These are phyloP conservation scores for Aegilops speltoides DNA, from an alignment of 176 grass and related monocot species.

Conservation along the genomic window DNA sequence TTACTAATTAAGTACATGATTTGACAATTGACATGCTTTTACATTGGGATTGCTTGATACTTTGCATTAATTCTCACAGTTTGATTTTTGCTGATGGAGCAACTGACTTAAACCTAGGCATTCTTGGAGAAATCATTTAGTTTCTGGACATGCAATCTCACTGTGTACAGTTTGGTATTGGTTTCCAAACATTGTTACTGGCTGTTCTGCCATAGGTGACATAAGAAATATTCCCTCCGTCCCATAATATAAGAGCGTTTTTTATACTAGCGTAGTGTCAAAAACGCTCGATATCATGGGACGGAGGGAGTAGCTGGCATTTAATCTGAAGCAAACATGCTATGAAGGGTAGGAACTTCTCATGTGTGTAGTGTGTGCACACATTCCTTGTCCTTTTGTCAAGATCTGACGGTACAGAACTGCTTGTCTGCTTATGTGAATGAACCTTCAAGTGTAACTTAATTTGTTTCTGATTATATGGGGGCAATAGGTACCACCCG, in stretches of 20 bases:
- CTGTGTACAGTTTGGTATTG: neutral
- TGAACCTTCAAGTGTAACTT: neutral
- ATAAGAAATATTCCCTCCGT: neutral
- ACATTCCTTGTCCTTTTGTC: neutral
- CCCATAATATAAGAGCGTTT: no score
- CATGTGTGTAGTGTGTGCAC: neutral
- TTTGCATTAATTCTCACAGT: neutral
- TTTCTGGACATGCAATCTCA: neutral
- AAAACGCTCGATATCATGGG: no score
- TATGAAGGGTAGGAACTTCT: neutral
- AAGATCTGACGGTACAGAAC: neutral
- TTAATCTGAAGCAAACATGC: neutral
- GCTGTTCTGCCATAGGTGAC: neutral
- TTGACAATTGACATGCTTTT: neutral
- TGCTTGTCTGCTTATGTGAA: neutral
- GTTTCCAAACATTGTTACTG: neutral
- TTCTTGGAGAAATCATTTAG: neutral
- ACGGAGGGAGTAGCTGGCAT: no score
- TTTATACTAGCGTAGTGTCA: no score
- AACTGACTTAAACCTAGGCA: neutral
- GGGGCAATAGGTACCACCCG: slow-evolving; percentile 78
- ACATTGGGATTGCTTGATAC: neutral
- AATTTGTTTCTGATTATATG: slow-evolving; percentile 17
- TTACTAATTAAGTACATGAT: neutral
- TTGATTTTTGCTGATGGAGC: neutral